Conservation (phyloP, 2,329 filamentous ascomycete species). For the Chrysoporthe deuterocubensis region DNA sequence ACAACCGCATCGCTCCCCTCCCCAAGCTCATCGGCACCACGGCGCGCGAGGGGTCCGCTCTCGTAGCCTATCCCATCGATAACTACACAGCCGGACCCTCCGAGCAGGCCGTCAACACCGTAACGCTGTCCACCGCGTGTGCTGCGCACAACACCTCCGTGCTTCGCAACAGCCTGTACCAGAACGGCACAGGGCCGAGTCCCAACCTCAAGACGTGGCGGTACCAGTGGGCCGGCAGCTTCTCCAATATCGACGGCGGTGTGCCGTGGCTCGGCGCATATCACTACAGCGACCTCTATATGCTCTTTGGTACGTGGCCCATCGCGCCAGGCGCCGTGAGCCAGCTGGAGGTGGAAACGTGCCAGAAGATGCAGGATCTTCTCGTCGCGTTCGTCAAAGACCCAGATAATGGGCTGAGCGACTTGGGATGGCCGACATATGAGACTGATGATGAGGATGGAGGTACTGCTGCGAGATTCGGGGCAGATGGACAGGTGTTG, state of each 20-base stretch:
- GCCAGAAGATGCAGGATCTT: constrained; percentile 29
- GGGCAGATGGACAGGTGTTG: constrained; percentile 1
- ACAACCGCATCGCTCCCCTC: constrained; percentile 5
- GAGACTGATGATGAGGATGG: constrained; percentile 5
- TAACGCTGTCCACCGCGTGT: constrained; percentile 12
- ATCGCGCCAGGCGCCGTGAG: constrained; percentile 18
- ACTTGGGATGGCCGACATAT: constrained; percentile 27
- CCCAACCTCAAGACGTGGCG: constrained; percentile 20
- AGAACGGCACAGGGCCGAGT: constrained; percentile 8
- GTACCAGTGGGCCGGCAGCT: constrained; percentile 27
- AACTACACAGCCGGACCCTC: constrained; percentile 18
- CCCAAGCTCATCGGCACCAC: constrained; percentile 24
- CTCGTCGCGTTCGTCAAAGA: constrained; percentile 33
- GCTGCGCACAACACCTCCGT: constrained; percentile 19
- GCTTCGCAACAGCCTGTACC: constrained; percentile 16
- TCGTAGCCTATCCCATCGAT: constrained; percentile 16
- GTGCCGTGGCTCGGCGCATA: constrained; percentile 25
- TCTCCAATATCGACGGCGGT: constrained; percentile 20
- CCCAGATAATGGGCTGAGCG: constrained; percentile 49
- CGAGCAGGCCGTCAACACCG: constrained; percentile 12
- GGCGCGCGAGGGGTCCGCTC: constrained; percentile 16
- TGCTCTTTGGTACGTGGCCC: constrained; percentile 21
- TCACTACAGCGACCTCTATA: constrained; percentile 22
- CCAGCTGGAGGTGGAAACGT: constrained; percentile 19
- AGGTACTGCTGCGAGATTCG: constrained; percentile 11